These are phyloP conservation scores for Anethum foeniculum DNA, from an alignment of 140 eudicot species.

Conservation along the genomic window DNA sequence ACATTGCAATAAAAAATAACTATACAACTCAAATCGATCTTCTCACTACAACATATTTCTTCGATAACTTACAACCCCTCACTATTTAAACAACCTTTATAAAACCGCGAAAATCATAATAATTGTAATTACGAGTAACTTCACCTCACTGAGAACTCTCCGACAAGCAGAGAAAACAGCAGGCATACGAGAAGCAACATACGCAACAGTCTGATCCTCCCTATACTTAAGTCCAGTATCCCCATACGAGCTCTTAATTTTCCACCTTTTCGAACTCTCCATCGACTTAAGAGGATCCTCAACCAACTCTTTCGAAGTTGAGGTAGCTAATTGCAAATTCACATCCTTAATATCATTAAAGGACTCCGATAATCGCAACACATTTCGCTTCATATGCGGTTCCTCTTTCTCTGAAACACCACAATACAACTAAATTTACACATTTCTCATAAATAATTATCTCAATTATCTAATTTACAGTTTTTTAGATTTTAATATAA, in stretches of 20 bases:
- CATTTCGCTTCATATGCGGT: conserved; percentile 74
- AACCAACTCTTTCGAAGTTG: conserved; percentile 64
- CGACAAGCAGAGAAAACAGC: conserved; percentile 82
- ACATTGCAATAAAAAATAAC: not conserved
- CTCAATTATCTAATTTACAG: not conserved
- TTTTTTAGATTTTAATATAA: too few species aligned
- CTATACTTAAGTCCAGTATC: conserved; percentile 69
- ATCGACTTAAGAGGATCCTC: conserved; percentile 63
- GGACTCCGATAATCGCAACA: conserved; percentile 61
- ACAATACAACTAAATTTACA: not conserved
- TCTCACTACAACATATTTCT: not conserved
- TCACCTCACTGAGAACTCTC: conserved; percentile 76
- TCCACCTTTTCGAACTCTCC: conserved; percentile 78
- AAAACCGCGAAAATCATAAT: too few species aligned
- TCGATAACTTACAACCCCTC: not conserved
- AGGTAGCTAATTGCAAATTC: conserved; percentile 51
- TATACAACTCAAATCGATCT: not conserved
- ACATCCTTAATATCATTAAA: conserved; percentile 59
- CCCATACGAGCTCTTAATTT: conserved; percentile 59
- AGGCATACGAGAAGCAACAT: conserved; percentile 95
- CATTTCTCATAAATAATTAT: not conserved
- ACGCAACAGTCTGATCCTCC: conserved; percentile 74
- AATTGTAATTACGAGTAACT: not conserved
- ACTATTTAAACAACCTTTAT: not conserved
- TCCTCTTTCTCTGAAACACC: conserved; percentile 55